These are phyloP conservation scores for Stephanodiscus minutulus DNA, from an alignment of 108 stramenopile species.

Conservation along the genomic window DNA sequence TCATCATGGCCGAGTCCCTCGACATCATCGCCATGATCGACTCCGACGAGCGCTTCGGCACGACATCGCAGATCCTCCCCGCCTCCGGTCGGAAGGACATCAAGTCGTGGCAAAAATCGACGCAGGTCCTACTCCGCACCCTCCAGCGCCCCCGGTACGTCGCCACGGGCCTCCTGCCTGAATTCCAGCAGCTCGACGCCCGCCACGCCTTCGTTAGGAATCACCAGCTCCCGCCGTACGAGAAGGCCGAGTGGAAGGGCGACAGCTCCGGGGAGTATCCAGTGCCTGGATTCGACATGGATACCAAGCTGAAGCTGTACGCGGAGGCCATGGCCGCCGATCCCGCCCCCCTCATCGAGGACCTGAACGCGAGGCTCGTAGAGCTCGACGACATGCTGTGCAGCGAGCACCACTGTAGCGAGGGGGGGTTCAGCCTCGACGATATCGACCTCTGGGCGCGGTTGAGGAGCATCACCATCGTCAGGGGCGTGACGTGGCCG, in stretches of 20 bases:
- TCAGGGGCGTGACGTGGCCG: slow-evolving; percentile 87
- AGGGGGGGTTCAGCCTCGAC: slow-evolving; percentile 85
- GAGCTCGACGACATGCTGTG: slow-evolving; percentile 86
- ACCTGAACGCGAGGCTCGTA: slow-evolving; percentile 82
- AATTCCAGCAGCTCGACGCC: slow-evolving; percentile 91
- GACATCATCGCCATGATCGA: slow-evolving; percentile 92
- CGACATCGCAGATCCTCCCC: slow-evolving; percentile 65
- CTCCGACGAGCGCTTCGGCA: slow-evolving; percentile 87
- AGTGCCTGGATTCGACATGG: slow-evolving; percentile 58
- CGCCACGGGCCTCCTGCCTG: slow-evolving; percentile 88
- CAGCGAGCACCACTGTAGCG: slow-evolving; percentile 80
- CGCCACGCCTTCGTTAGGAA: slow-evolving; percentile 90
- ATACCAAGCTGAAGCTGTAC: slow-evolving; percentile 76
- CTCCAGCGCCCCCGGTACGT: slow-evolving; percentile 95
- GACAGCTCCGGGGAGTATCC: slow-evolving; percentile 57
- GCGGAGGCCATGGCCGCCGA: slow-evolving; percentile 84
- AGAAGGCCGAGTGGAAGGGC: slow-evolving; percentile 88
- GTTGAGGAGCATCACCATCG: slow-evolving; percentile 87
- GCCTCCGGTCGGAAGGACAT: slow-evolving; percentile 86
- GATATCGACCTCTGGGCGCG: slow-evolving; percentile 92
- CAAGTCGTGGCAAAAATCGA: slow-evolving; percentile 91
- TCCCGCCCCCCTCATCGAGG: slow-evolving; percentile 76
- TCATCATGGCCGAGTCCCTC: slow-evolving; percentile 93
- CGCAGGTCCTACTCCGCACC: slow-evolving; percentile 75
- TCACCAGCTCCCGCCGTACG: slow-evolving; percentile 90